Evolutionary conservation across 768 basidiomycete species (phyloP).

Genomic region (Coprinellus micaceus): DNA sequence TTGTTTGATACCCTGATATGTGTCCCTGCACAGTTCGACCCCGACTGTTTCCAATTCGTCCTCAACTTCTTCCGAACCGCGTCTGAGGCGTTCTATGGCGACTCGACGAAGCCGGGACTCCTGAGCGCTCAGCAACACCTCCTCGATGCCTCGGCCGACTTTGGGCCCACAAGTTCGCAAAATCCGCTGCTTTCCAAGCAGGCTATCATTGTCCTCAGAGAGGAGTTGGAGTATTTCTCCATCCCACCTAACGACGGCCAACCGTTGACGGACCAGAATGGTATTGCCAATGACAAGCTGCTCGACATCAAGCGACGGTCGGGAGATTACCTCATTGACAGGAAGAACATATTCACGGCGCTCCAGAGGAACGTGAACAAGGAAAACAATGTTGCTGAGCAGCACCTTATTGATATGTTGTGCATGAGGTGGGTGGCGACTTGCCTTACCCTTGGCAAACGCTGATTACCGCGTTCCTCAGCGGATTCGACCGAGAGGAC

Average conservation of each 20-base stretch:
- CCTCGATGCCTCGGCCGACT: slow-evolving; percentile 63
- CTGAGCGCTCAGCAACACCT: slow-evolving; percentile 78
- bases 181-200: slow-evolving; percentile 95
- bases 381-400: slow-evolving; percentile 98
- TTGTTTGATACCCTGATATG: slow-evolving; percentile 6
- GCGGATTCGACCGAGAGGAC: slow-evolving; percentile 97
- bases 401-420: slow-evolving; percentile 99
- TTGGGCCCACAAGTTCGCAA: slow-evolving; percentile 63
- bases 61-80: slow-evolving; percentile 88
- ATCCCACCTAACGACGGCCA: slow-evolving; percentile 74
- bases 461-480: too few species aligned
- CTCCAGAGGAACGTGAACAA: slow-evolving; percentile 98
- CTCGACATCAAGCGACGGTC: slow-evolving; percentile 81
- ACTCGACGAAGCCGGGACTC: slow-evolving; percentile 64
- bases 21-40: slow-evolving; percentile 74
- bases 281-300: slow-evolving; percentile 75
- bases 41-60: slow-evolving; percentile 92
- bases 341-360: slow-evolving; percentile 93
- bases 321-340: slow-evolving; percentile 83
- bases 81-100: slow-evolving; percentile 90
- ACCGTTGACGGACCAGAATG: slow-evolving; percentile 69
- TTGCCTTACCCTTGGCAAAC: too few species aligned
- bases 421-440: slow-evolving; percentile 89
- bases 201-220: slow-evolving; percentile 95
- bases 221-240: slow-evolving; percentile 97